These are phyloP conservation scores for Oehlia diaphana DNA, from an alignment of 192 early-diverging fungal species.

Conservation along the genomic window DNA sequence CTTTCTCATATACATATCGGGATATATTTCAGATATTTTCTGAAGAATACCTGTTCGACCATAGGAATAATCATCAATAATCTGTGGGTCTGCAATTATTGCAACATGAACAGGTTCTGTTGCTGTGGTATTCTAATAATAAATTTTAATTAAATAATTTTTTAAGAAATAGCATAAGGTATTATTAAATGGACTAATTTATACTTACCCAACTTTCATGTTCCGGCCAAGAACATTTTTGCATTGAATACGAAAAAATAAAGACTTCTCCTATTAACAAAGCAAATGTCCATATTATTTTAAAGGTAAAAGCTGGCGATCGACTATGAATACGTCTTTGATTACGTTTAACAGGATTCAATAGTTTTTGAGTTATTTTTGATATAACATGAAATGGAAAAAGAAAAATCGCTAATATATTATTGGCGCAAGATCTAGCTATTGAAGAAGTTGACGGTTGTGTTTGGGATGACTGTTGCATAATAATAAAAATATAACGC, in stretches of 20 bases:
- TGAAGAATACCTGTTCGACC: constrained; percentile 63
- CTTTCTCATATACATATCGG: constrained; percentile 82
- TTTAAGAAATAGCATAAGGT: not conserved
- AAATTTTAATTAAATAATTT: not conserved
- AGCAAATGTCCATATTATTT: constrained; percentile 22
- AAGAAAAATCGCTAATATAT: not conserved
- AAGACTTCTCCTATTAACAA: constrained; percentile 23
- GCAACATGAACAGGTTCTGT: constrained; percentile 42
- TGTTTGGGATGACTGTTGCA: constrained; percentile 2
- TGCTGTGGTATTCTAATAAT: constrained; percentile 15
- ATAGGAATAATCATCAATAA: constrained; percentile 91
- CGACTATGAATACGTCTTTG: not conserved
- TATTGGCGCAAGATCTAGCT: not conserved
- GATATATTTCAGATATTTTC: constrained; percentile 71
- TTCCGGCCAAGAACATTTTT: constrained; percentile 25
- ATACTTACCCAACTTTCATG: constrained; percentile 21
- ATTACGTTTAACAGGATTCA: constrained; percentile 4
- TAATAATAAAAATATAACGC: constrained; percentile 10
- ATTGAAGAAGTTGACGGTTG: not conserved
- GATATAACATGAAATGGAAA: constrained; percentile 4
- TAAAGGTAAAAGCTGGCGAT: constrained; percentile 5
- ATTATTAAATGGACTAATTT: not conserved
- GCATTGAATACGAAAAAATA: constrained; percentile 16
- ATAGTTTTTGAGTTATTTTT: constrained; percentile 15
- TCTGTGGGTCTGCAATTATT: constrained; percentile 89